Conservation (phyloP, 352 stramenopile genomes). For the Phytopythium aichiense region DNA sequence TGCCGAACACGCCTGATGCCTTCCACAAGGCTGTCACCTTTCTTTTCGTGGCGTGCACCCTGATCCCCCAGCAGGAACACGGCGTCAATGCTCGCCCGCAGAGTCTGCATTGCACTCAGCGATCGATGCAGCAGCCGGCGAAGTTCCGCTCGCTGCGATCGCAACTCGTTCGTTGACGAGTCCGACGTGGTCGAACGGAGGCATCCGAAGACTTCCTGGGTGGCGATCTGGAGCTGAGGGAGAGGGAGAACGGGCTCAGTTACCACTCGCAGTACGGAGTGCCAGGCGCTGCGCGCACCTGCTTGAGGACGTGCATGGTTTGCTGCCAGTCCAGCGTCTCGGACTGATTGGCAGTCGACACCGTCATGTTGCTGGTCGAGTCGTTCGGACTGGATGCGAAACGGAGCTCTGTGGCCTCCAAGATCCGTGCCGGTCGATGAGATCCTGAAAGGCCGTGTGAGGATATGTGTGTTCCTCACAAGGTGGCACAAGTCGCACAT, state of each 20-base stretch:
- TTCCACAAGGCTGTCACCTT: neutral
- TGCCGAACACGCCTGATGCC: neutral
- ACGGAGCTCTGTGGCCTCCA: neutral
- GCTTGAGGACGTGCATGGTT: constrained; percentile 1
- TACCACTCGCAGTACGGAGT: neutral
- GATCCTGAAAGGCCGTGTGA: neutral
- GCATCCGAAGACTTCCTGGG: neutral
- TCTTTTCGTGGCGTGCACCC: neutral
- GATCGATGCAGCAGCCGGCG: neutral
- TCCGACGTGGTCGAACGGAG: neutral
- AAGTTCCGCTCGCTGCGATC: neutral
- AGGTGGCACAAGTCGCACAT: neutral
- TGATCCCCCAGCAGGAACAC: neutral
- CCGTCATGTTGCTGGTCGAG: neutral
- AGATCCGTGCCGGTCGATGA: neutral
- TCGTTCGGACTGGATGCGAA: neutral
- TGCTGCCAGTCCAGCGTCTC: neutral
- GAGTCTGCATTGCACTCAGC: neutral
- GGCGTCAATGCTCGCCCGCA: constrained; percentile 1
- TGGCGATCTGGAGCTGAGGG: neutral
- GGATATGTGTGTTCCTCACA: neutral
- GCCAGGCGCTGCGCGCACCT: neutral
- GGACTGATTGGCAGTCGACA: neutral
- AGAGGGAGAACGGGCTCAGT: neutral
- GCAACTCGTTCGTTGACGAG: neutral